Conservation (phyloP, 495 filamentous ascomycete species). For the Hypoxylon subgilvum region DNA sequence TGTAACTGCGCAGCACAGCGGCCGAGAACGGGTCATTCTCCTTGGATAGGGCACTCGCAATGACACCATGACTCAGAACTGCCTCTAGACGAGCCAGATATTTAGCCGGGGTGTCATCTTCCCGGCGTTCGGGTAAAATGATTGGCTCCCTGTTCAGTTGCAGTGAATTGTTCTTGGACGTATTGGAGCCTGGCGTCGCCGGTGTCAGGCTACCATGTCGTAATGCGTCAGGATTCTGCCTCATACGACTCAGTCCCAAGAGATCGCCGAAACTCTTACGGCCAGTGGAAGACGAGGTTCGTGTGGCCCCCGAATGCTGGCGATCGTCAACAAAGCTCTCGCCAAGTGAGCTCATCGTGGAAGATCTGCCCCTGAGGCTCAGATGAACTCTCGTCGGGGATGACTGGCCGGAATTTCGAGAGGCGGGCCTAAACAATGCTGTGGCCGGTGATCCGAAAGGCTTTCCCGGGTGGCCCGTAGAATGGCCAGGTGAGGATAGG, state of each 20-base stretch:
- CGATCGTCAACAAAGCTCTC: slow-evolving; percentile 64
- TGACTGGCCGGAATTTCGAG: slow-evolving; percentile 72
- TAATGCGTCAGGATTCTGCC: slow-evolving; percentile 73
- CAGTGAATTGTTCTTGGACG: slow-evolving; percentile 75
- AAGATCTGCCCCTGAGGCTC: slow-evolving; percentile 75
- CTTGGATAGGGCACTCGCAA: slow-evolving; percentile 83
- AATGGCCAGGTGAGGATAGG: slow-evolving; percentile 41
- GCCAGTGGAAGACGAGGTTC: slow-evolving; percentile 83
- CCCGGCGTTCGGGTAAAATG: slow-evolving; percentile 78
- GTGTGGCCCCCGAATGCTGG: slow-evolving; percentile 60
- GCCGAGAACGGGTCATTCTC: slow-evolving; percentile 82
- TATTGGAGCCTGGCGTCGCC: slow-evolving; percentile 66
- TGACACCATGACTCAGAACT: slow-evolving; percentile 73
- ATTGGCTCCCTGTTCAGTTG: slow-evolving; percentile 65
- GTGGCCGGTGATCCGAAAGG: slow-evolving; percentile 56
- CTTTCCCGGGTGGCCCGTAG: slow-evolving; percentile 24
- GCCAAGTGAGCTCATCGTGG: slow-evolving; percentile 81
- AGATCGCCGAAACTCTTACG: slow-evolving; percentile 90
- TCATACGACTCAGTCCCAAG: slow-evolving; percentile 74
- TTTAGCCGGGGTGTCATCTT: slow-evolving; percentile 87
- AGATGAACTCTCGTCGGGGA: slow-evolving; percentile 67
- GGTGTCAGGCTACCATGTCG: slow-evolving; percentile 69
- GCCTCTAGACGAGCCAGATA: slow-evolving; percentile 85
- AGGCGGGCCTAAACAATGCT: slow-evolving; percentile 66
- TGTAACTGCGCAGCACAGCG: slow-evolving; percentile 86